Evolutionary conservation across 192 early-diverging fungal genomes (phyloP).

Genomic region (Kickxella alabastrina): DNA sequence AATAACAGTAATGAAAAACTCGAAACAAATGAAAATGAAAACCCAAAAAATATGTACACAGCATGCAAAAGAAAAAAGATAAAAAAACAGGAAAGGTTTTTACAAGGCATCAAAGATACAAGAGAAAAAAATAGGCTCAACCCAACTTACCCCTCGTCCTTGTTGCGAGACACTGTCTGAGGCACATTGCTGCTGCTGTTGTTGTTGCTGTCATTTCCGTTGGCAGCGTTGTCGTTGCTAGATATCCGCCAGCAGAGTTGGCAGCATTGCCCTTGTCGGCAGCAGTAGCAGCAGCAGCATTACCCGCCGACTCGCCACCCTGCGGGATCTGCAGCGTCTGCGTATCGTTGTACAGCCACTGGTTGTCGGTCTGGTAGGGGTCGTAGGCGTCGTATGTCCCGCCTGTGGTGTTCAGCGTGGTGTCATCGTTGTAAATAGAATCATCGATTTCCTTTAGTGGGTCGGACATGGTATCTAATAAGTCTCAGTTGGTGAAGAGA

Average conservation of each 20-base stretch:
- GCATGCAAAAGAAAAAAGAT: constrained; percentile 6
- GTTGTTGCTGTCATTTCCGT: background rate
- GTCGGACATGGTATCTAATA: constrained; percentile 17
- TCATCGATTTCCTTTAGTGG: constrained; percentile 11
- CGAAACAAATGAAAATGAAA: constrained; percentile 4
- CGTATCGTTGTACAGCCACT: constrained; percentile 45
- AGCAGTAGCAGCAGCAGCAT: background rate
- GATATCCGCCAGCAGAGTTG: too few species aligned
- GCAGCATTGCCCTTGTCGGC: too few species aligned
- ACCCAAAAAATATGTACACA: constrained; percentile 2
- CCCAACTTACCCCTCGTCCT: constrained; percentile 44
- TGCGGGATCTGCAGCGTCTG: constrained; percentile 23
- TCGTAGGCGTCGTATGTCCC: constrained; percentile 10
- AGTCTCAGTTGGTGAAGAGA: background rate
- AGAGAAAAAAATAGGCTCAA: background rate
- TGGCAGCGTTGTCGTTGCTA: too few species aligned
- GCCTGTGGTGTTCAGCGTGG: background rate
- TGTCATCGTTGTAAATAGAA: constrained; percentile 37
- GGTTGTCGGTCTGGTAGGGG: constrained; percentile 16
- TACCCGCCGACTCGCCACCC: background rate
- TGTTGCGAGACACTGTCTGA: constrained; percentile 2
- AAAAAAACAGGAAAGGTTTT: constrained; percentile 8
- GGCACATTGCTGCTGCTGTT: background rate
- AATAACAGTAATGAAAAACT: too few species aligned
- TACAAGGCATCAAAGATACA: constrained; percentile 16